Conservation (phyloP, 495 filamentous ascomycete species). For the Ramalina intermedia region DNA sequence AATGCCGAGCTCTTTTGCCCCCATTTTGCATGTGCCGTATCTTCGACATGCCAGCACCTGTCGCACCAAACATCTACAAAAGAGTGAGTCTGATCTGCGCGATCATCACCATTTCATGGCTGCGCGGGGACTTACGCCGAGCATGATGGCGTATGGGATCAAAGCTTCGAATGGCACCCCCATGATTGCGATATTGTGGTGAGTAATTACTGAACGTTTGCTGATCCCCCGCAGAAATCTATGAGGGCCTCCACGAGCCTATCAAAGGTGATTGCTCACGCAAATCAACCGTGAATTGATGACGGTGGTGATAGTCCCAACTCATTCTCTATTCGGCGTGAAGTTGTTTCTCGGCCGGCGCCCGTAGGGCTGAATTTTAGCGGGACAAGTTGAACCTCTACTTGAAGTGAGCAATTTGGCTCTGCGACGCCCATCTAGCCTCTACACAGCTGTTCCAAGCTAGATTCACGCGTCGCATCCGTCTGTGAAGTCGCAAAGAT, state of each 20-base stretch:
- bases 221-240: not conserved
- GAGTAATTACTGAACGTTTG: not conserved
- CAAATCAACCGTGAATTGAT: not conserved
- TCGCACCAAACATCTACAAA: constrained; percentile 77
- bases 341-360: not conserved
- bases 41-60: constrained; percentile 59
- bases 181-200: constrained; percentile 41
- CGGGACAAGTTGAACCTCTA: constrained; percentile 2
- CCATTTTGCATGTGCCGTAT: constrained; percentile 72
- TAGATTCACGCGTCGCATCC: not conserved
- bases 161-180: constrained; percentile 92
- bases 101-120: constrained; percentile 8
- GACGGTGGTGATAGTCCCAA: not conserved
- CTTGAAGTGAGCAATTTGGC: not conserved
- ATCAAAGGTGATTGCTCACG: not conserved
- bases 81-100: constrained; percentile 13
- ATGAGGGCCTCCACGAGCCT: not conserved
- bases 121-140: constrained; percentile 46
- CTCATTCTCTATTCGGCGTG: not conserved
- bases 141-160: constrained; percentile 84
- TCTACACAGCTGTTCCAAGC: not conserved
- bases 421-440: not conserved
- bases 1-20: constrained; percentile 71
- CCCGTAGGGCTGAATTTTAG: constrained; percentile 1
- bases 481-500: not conserved